Conservation (phyloP, 2,329 filamentous ascomycete species). For the Mollisia scopiformis region DNA sequence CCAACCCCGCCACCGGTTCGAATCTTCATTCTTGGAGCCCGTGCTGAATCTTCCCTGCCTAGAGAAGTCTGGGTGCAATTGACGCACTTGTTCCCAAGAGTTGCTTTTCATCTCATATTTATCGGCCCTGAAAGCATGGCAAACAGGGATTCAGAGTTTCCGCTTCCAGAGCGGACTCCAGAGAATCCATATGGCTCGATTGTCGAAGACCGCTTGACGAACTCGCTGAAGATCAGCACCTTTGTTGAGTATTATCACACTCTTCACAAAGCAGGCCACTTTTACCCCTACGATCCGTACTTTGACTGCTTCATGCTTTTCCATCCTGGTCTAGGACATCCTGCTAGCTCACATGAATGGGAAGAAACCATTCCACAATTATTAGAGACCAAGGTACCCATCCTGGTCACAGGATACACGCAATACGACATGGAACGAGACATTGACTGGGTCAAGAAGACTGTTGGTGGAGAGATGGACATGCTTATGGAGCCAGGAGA, state of each 20-base stretch:
- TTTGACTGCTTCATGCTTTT: constrained; percentile 98
- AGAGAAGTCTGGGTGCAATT: constrained; percentile 94
- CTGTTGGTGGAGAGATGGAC: constrained; percentile 88
- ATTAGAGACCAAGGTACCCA: constrained; percentile 92
- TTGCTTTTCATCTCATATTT: constrained; percentile 89
- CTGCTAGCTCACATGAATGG: constrained; percentile 93
- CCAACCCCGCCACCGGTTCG: constrained; percentile 86
- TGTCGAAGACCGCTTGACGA: constrained; percentile 86
- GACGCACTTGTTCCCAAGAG: constrained; percentile 90
- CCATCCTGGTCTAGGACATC: constrained; percentile 94
- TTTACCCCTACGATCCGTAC: constrained; percentile 95
- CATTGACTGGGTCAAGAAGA: constrained; percentile 85
- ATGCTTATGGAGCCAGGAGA: constrained; percentile 89
- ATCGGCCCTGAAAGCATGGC: constrained; percentile 96
- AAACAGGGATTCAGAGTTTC: constrained; percentile 91
- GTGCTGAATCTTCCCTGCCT: constrained; percentile 95
- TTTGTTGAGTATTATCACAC: constrained; percentile 99
- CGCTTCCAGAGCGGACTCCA: constrained; percentile 82
- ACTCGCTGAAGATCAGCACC: constrained; percentile 93
- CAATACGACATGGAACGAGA: constrained; percentile 94
- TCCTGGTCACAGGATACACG: constrained; percentile 94
- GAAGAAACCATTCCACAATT: constrained; percentile 85
- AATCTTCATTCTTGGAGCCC: constrained; percentile 90
- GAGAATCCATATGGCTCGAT: constrained; percentile 92
- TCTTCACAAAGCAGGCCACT: constrained; percentile 86